Evolutionary conservation across 768 basidiomycete species (phyloP).

Genomic region (Pulveroboletus sp.): DNA sequence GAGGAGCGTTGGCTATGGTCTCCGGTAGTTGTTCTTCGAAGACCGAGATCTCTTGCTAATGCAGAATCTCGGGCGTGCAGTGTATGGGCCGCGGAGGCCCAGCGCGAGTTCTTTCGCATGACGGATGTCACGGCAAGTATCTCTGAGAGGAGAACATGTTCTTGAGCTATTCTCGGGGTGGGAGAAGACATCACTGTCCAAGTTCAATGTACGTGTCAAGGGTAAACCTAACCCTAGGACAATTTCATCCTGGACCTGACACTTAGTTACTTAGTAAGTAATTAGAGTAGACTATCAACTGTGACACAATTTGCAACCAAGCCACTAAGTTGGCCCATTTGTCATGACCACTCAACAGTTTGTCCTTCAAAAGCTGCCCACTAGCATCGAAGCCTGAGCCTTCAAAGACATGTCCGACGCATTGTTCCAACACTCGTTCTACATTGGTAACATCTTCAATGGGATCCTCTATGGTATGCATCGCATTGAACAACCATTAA

Average conservation of each 20-base stretch:
- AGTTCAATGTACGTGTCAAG: constrained; percentile 4
- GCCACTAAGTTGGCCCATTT: too few relatives aligned
- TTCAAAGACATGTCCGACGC: neutral
- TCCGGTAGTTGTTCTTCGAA: constrained; percentile 57
- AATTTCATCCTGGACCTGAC: too few relatives aligned
- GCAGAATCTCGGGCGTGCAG: constrained; percentile 62
- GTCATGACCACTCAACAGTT: too few relatives aligned
- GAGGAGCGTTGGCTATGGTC: constrained; percentile 42
- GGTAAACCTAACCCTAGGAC: too few relatives aligned
- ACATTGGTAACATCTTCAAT: constrained; percentile 14
- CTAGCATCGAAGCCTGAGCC: too few relatives aligned
- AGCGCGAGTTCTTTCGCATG: constrained; percentile 98
- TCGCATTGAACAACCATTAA: too few relatives aligned
- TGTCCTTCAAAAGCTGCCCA: too few relatives aligned
- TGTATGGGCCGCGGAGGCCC: constrained; percentile 76
- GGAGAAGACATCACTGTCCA: constrained; percentile 16
- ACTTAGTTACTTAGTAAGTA: too few relatives aligned
- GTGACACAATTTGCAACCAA: too few relatives aligned
- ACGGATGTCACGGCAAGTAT: constrained; percentile 87
- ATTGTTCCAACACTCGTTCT: constrained; percentile 17
- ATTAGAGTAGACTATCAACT: too few relatives aligned
- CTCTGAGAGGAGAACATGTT: constrained; percentile 86
- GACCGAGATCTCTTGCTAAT: constrained; percentile 71
- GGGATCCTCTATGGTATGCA: constrained; percentile 12
- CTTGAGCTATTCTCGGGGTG: constrained; percentile 44